Evolutionary conservation across 805 yeast species (phyloP).

Genomic region (Candida awuae): DNA sequence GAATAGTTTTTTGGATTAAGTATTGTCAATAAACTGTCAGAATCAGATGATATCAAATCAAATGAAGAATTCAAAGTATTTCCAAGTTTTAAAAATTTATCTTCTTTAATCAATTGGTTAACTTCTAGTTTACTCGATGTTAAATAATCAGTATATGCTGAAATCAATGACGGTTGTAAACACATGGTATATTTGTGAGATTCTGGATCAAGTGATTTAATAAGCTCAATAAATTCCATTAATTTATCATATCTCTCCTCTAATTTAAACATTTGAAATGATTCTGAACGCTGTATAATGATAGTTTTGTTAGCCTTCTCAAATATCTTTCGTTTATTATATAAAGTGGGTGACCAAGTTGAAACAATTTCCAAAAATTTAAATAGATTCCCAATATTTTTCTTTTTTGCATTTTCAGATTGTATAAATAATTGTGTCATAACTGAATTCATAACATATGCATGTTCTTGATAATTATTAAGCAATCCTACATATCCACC

Average conservation of each 20-base stretch:
- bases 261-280: neutral
- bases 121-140: neutral
- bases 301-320: neutral
- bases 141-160: neutral
- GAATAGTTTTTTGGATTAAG: slow-evolving; percentile 12
- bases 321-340: slow-evolving; percentile 4
- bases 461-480: slow-evolving; percentile 6
- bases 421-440: slow-evolving; percentile 1
- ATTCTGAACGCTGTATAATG: neutral
- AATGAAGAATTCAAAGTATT: slow-evolving; percentile 7
- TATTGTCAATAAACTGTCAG: slow-evolving; percentile 3
- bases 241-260: slow-evolving; percentile 2
- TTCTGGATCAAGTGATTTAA: slow-evolving; percentile 3
- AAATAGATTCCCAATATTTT: slow-evolving; percentile 4
- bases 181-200: neutral
- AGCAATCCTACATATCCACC: slow-evolving; percentile 8
- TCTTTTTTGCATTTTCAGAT: neutral
- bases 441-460: slow-evolving; percentile 2
- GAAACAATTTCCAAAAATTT: slow-evolving; percentile 6
- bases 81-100: neutral
- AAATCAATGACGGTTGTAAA: slow-evolving; percentile 1
- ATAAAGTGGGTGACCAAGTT: slow-evolving; percentile 3
- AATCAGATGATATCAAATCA: slow-evolving; percentile 10
- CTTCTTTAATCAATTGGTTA: neutral
- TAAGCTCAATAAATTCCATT: slow-evolving; percentile 4